Conservation (phyloP, 257 asterid genomes). For the Petunia axillaris region DNA sequence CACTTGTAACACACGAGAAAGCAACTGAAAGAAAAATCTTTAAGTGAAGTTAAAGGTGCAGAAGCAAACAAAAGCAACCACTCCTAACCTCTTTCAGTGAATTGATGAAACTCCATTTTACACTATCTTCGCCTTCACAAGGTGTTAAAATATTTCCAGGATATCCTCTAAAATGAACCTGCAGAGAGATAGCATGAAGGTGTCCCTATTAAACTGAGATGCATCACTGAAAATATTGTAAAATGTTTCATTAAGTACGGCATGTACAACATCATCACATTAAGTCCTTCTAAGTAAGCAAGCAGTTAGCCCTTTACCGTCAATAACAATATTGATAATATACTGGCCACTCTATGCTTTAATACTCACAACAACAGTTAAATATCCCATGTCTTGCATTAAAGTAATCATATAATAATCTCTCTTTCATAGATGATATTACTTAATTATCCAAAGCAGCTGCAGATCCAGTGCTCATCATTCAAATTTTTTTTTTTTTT, state of each 20-base stretch:
- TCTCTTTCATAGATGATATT: background rate
- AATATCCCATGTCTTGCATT: background rate
- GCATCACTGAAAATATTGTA: slow-evolving; percentile 8
- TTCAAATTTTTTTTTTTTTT: no score
- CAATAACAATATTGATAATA: background rate
- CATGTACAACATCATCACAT: background rate
- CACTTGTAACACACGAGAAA: background rate
- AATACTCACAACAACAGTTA: background rate
- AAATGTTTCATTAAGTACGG: background rate
- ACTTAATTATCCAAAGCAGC: background rate
- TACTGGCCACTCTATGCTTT: background rate
- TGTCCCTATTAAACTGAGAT: background rate
- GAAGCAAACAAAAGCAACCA: slow-evolving; percentile 26
- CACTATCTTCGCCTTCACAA: slow-evolving; percentile 94
- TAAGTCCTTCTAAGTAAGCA: background rate
- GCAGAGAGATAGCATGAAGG: slow-evolving; percentile 35
- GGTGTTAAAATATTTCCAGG: slow-evolving; percentile 79
- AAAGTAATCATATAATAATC: background rate
- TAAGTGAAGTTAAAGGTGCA: slow-evolving; percentile 19
- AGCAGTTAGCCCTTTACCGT: background rate
- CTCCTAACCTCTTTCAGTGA: slow-evolving; percentile 93
- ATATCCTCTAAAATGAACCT: slow-evolving; percentile 97
- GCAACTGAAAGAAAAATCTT: background rate
- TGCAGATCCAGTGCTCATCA: no score
- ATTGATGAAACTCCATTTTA: slow-evolving; percentile 92